phyloP scores from a whole-genome alignment of 306 rosid species.

The Aeschynomene evenia region DNA sequence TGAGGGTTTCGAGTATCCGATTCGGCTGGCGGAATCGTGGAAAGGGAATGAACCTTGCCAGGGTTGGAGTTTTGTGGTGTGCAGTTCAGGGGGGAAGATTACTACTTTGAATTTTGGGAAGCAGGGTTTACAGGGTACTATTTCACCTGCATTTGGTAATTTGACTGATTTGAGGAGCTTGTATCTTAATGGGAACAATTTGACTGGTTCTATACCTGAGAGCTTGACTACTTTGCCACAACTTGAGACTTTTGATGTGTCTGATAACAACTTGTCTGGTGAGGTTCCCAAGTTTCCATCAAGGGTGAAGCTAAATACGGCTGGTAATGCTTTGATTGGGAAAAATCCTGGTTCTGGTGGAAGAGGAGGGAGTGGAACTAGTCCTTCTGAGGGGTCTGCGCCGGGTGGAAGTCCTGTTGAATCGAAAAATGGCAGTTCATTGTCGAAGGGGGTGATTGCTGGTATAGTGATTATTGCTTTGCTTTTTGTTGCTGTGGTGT shows the following conservation, averaged over 20 bases:
- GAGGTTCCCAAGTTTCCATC: constrained; percentile 52
- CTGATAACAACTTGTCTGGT: constrained; percentile 67
- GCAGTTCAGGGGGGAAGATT: constrained; percentile 41
- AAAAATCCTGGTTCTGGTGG: constrained; percentile 35
- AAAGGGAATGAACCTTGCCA: constrained; percentile 59
- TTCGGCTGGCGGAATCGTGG: constrained; percentile 53
- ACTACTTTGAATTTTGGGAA: constrained; percentile 46
- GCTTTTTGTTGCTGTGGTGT: constrained; percentile 50
- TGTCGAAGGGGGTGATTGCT: constrained; percentile 57
- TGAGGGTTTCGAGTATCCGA: constrained; percentile 55
- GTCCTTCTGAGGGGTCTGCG: constrained; percentile 37
- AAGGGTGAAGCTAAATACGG: constrained; percentile 44
- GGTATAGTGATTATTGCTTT: constrained; percentile 59
- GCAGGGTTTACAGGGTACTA: constrained; percentile 58
- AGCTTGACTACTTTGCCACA: constrained; percentile 49
- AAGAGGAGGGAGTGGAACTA: constrained; percentile 37
- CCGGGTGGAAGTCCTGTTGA: constrained; percentile 35
- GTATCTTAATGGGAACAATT: constrained; percentile 50
- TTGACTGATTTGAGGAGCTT: constrained; percentile 57
- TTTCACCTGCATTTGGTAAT: constrained; percentile 69
- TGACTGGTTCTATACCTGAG: constrained; percentile 67
- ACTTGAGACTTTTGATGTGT: constrained; percentile 66
- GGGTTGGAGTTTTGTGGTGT: constrained; percentile 52
- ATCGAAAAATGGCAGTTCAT: constrained; percentile 9
- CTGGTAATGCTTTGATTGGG: constrained; percentile 69